phyloP scores from a whole-genome alignment of 129 eudicot species.

The Logfia minima region DNA sequence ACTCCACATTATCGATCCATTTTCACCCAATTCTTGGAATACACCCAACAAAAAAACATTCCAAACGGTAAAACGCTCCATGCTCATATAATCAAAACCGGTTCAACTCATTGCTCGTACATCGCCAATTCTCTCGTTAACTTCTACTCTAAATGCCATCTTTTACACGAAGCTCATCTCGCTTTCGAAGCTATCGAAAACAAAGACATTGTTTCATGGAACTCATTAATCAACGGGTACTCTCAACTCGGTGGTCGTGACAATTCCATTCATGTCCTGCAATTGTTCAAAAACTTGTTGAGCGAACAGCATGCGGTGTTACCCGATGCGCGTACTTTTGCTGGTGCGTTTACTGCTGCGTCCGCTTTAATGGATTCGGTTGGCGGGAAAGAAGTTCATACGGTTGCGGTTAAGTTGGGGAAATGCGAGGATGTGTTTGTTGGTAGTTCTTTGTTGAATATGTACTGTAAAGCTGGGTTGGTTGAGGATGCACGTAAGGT shows the following conservation, averaged over 20 bases:
- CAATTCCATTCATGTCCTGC: slow-evolving; percentile 41
- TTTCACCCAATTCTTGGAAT: slow-evolving; percentile 52
- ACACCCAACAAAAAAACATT: slow-evolving; percentile 53
- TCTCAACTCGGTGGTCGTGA: slow-evolving; percentile 50
- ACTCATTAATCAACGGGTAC: slow-evolving; percentile 64
- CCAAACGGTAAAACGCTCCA: slow-evolving; percentile 53
- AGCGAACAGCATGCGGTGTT: slow-evolving; percentile 26
- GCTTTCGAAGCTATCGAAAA: slow-evolving; percentile 47
- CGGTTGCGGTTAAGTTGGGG: slow-evolving; percentile 46
- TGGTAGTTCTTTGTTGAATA: slow-evolving; percentile 66
- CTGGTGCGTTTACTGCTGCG: slow-evolving; percentile 61
- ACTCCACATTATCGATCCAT: slow-evolving; percentile 34
- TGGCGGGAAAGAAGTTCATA: slow-evolving; percentile 54
- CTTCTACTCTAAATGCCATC: slow-evolving; percentile 79
- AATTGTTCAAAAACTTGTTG: slow-evolving; percentile 48
- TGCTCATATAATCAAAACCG: slow-evolving; percentile 65
- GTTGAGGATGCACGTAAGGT: slow-evolving; percentile 61
- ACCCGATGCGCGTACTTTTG: slow-evolving; percentile 68
- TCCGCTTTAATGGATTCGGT: slow-evolving; percentile 38
- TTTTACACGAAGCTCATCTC: slow-evolving; percentile 50
- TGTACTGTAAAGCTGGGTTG: slow-evolving; percentile 69
- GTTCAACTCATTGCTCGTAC: slow-evolving; percentile 44
- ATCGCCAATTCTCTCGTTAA: slow-evolving; percentile 63
- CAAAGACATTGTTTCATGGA: slow-evolving; percentile 81
- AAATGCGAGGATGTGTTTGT: slow-evolving; percentile 58